Percentiles rank a stretch among this genome's conserved stretches.
Conservation (phyloP, 331 rosid species). For the Rhamnella rubrinervis region DNA sequence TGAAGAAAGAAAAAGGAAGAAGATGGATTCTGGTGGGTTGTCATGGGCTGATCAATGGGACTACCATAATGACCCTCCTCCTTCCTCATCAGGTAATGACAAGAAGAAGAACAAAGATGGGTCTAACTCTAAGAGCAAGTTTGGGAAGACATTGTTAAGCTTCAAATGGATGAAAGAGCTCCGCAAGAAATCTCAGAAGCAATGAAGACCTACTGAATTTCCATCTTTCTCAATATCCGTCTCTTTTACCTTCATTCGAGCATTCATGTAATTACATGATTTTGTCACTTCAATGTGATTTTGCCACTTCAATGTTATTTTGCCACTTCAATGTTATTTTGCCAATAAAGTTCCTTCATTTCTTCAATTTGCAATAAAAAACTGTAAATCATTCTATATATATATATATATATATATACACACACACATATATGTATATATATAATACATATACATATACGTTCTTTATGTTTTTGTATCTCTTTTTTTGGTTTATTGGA, state of each 20-base stretch:
- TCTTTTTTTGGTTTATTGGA: too few relatives aligned
- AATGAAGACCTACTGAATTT: conserved; percentile 2
- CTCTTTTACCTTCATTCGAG: background rate
- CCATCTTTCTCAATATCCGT: background rate
- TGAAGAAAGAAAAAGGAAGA: background rate
- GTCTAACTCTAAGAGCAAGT: conserved; percentile 27
- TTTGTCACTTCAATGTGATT: too few relatives aligned
- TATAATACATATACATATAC: too few relatives aligned
- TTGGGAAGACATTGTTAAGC: conserved; percentile 46
- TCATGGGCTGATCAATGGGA: conserved; percentile 99
- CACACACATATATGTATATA: too few relatives aligned
- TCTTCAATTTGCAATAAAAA: too few relatives aligned
- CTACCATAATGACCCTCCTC: conserved; percentile 56
- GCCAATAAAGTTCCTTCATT: background rate
- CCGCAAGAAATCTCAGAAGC: conserved; percentile 52
- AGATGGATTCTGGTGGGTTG: conserved; percentile 58
- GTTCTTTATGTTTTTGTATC: too few relatives aligned
- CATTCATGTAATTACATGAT: too few relatives aligned
- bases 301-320: too few relatives aligned
- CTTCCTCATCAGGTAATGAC: conserved; percentile 40
- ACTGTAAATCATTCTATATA: too few relatives aligned
- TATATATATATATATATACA: too few relatives aligned
- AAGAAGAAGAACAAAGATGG: conserved; percentile 63
- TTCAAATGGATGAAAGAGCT: conserved; percentile 78
- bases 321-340: too few relatives aligned